Evolutionary conservation across 495 filamentous ascomycete genomes (phyloP).

Genomic region (Penicillium samsonianum): DNA sequence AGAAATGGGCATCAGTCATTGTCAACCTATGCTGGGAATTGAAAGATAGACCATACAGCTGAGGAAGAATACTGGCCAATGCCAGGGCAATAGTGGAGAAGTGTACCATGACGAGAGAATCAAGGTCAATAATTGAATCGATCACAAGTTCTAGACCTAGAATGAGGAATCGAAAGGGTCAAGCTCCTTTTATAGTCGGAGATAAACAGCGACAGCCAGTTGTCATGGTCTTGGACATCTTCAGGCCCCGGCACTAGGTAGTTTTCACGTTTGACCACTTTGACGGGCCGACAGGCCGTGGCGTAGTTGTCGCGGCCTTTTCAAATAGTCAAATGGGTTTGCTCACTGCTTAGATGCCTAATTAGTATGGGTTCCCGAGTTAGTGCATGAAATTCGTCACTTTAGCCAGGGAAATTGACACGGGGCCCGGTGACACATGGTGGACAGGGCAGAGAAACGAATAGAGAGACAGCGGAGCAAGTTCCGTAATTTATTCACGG

Average conservation of each 20-base stretch:
- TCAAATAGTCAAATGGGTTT: conserved; percentile 8
- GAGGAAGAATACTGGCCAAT: conserved; percentile 30
- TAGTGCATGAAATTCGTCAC: neutral
- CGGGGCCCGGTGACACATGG: neutral
- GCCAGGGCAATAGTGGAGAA: conserved; percentile 23
- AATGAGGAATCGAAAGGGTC: neutral
- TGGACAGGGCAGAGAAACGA: neutral
- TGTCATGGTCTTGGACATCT: conserved; percentile 1
- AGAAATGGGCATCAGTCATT: neutral
- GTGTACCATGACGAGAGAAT: conserved; percentile 27
- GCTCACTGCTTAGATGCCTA: neutral
- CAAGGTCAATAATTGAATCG: neutral
- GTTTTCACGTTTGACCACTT: conserved; percentile 5
- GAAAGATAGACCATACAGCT: conserved; percentile 18
- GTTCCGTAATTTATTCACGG: conserved; percentile 19
- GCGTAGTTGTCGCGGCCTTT: conserved; percentile 27
- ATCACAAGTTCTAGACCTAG: neutral
- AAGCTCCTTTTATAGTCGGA: conserved; percentile 4
- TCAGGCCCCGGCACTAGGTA: conserved; percentile 13
- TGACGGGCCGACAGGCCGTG: conserved; percentile 26
- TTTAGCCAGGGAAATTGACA: conserved; percentile 1
- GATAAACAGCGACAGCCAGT: neutral
- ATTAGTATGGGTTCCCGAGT: neutral
- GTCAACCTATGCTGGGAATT: neutral
- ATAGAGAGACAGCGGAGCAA: conserved; percentile 7